Percentiles rank a stretch among this genome's conserved stretches.
Conservation (phyloP, 495 filamentous ascomycete genomes). For the Penicillium maclennaniae region DNA sequence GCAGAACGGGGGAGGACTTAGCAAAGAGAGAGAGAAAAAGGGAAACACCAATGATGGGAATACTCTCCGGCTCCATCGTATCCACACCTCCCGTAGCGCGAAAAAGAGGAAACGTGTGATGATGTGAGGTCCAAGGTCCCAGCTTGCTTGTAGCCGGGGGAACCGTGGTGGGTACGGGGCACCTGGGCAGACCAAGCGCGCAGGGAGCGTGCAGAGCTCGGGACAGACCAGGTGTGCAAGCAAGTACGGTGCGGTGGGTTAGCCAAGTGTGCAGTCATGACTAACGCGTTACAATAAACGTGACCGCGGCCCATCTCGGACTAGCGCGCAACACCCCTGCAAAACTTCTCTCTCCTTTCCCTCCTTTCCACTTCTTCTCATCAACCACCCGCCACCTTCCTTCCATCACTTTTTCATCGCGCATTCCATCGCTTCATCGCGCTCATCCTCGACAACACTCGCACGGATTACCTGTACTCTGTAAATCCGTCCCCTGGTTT, state of each 20-base stretch:
- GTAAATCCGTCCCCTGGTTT: conserved; percentile 23
- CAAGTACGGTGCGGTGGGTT: not conserved
- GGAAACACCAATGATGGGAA: conserved; percentile 5
- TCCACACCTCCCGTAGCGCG: conserved; percentile 1
- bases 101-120: not conserved
- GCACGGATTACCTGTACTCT: conserved; percentile 17
- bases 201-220: not conserved
- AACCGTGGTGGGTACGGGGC: conserved; percentile 3
- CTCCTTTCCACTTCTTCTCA: conserved; percentile 14
- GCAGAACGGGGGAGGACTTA: conserved; percentile 8
- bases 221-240: not conserved
- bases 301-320: not conserved
- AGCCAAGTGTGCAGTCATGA: not conserved
- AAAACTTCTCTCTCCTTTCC: conserved; percentile 8
- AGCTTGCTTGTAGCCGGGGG: conserved; percentile 8
- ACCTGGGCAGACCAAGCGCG: not conserved
- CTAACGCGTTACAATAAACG: not conserved
- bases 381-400: conserved; percentile 16
- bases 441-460: not conserved
- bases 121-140: not conserved
- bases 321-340: conserved; percentile 4
- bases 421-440: conserved; percentile 1
- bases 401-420: conserved; percentile 11
- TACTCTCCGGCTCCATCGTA: conserved; percentile 8
- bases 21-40: not conserved